Evolutionary conservation across 306 rosid genomes (phyloP).

Genomic region (Crataegus laevigata): DNA sequence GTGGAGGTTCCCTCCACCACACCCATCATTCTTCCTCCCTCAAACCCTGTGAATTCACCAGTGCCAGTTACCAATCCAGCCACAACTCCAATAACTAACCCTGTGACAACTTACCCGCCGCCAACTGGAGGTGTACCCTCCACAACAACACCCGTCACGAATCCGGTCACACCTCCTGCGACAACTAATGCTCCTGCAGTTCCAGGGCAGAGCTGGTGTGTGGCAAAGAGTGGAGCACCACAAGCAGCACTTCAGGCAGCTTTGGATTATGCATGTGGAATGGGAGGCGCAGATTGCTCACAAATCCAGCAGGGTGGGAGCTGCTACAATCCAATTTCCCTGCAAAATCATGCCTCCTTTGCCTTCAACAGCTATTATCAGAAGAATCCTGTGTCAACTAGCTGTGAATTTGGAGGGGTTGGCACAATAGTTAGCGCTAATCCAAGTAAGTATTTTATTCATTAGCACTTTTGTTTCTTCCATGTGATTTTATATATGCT

Average conservation of each 20-base stretch:
- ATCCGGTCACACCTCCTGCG: conserved; percentile 56
- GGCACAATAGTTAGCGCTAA: conserved; percentile 57
- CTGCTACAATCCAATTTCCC: conserved; percentile 62
- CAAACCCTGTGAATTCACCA: conserved; percentile 44
- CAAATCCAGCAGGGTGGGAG: conserved; percentile 73
- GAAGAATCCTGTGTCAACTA: conserved; percentile 69
- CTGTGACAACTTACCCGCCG: conserved; percentile 66
- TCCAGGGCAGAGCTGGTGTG: conserved; percentile 80
- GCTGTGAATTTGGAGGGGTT: conserved; percentile 87
- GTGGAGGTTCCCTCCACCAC: conserved; percentile 55
- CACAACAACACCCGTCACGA: conserved; percentile 24
- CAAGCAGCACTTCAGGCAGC: conserved; percentile 67
- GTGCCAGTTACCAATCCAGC: conserved; percentile 42
- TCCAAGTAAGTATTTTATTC: conserved; percentile 49
- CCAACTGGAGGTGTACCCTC: conserved; percentile 49
- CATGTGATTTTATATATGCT: background rate
- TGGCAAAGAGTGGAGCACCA: conserved; percentile 58
- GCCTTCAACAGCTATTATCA: conserved; percentile 85
- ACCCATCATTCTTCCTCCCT: conserved; percentile 46
- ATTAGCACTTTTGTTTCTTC: background rate
- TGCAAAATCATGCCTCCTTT: conserved; percentile 81
- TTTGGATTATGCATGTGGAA: conserved; percentile 86
- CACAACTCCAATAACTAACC: conserved; percentile 50
- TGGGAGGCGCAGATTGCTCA: conserved; percentile 53
- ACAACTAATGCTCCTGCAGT: conserved; percentile 33